These are phyloP conservation scores for Phaeosphaeria sp. DNA, from an alignment of 2,329 filamentous ascomycete genomes.

Conservation along the genomic window DNA sequence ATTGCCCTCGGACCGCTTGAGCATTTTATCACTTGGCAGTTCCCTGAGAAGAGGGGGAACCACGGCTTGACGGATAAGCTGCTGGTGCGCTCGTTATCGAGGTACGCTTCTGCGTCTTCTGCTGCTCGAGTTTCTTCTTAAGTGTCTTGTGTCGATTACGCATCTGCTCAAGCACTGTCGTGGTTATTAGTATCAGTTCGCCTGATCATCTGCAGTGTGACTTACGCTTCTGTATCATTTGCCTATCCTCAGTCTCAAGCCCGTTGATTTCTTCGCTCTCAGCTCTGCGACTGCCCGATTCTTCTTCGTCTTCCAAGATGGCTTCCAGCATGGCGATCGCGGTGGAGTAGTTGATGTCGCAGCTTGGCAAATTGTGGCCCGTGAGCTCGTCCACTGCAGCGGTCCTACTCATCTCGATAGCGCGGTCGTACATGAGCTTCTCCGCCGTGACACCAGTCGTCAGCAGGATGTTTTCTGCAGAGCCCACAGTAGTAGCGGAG, in stretches of 20 bases:
- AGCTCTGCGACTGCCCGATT: constrained; percentile 55
- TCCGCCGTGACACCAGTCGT: constrained; percentile 92
- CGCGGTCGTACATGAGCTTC: constrained; percentile 97
- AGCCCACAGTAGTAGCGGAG: constrained; percentile 65
- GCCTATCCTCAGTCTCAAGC: constrained; percentile 72
- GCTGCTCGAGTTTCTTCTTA: constrained; percentile 54
- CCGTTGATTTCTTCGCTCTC: constrained; percentile 60
- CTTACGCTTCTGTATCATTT: constrained; percentile 76
- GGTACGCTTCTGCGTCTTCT: constrained; percentile 46
- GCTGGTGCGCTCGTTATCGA: constrained; percentile 42
- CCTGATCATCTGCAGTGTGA: constrained; percentile 12
- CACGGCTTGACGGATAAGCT: constrained; percentile 35
- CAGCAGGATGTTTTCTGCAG: constrained; percentile 79
- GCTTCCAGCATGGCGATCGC: constrained; percentile 95
- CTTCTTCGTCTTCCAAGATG: constrained; percentile 82
- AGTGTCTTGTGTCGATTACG: constrained; percentile 50
- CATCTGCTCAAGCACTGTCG: constrained; percentile 55
- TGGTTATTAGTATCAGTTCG: constrained; percentile 14
- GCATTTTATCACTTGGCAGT: constrained; percentile 22
- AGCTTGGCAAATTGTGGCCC: constrained; percentile 83
- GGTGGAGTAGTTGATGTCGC: constrained; percentile 91
- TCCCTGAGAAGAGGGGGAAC: constrained; percentile 41
- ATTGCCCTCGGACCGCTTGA: background rate
- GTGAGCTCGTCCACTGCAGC: constrained; percentile 96
- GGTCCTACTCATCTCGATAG: constrained; percentile 92